These are phyloP conservation scores for Ogataea degrootiae DNA, from an alignment of 805 yeast species.

Conservation along the genomic window DNA sequence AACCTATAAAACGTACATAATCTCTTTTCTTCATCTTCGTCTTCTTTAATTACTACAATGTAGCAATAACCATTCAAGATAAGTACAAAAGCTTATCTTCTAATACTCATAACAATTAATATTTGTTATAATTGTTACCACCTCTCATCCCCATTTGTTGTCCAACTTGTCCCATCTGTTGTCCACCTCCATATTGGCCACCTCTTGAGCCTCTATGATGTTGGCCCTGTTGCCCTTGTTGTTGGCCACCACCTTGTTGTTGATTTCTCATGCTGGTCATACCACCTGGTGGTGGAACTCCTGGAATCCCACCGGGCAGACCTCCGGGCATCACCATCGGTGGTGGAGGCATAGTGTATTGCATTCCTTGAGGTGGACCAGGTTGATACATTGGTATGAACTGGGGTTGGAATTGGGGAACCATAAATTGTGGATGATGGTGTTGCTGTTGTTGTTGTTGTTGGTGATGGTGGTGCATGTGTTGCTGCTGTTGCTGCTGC, in stretches of 20 bases:
- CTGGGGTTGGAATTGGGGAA: background rate
- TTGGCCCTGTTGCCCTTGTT: background rate
- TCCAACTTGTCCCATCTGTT: conserved; percentile 1
- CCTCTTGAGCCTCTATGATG: conserved; percentile 9
- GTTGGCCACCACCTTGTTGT: background rate
- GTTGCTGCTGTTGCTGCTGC: conserved; percentile 13
- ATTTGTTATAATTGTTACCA: background rate
- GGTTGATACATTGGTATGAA: conserved; percentile 6
- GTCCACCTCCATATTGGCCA: conserved; percentile 9
- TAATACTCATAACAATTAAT: background rate
- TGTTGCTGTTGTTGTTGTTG: conserved; percentile 13
- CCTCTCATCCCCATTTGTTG: conserved; percentile 6
- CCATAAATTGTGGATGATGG: background rate
- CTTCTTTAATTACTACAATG: too few relatives aligned
- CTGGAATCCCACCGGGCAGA: background rate
- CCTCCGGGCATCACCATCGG: conserved; percentile 2
- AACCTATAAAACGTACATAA: too few relatives aligned
- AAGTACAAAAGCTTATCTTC: too few relatives aligned
- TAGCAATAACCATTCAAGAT: too few relatives aligned
- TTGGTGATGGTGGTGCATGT: conserved; percentile 12
- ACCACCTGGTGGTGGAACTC: conserved; percentile 1
- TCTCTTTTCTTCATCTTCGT: too few relatives aligned
- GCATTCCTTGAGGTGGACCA: conserved; percentile 1
- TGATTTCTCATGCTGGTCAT: conserved; percentile 1
- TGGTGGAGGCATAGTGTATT: background rate